Conservation (phyloP, 2,329 filamentous ascomycete genomes). For the Colletotrichum ledebouriae region DNA sequence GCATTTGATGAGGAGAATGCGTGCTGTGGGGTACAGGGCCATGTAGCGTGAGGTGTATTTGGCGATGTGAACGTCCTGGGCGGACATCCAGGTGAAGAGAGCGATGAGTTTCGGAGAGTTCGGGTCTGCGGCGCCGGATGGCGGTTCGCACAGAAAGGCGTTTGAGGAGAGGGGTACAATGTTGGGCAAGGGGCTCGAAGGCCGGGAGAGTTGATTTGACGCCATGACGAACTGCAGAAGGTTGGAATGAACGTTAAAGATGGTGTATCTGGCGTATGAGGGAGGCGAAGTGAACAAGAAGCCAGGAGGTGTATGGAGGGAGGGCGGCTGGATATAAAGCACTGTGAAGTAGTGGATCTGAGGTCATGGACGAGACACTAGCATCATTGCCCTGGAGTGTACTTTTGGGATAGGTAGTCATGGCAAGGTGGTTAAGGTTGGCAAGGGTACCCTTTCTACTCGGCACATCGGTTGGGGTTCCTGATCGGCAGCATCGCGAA, state of each 20-base stretch:
- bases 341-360: slow-evolving; percentile 24
- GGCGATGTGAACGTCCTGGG: slow-evolving; percentile 62
- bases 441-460: slow-evolving; percentile 23
- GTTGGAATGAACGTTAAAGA: not conserved
- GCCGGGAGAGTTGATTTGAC: slow-evolving; percentile 43
- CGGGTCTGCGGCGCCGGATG: slow-evolving; percentile 23
- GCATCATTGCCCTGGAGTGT: slow-evolving; percentile 13
- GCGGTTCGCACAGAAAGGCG: slow-evolving; percentile 54
- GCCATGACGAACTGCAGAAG: slow-evolving; percentile 45
- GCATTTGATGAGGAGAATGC: slow-evolving; percentile 62
- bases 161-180: slow-evolving; percentile 56
- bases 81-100: slow-evolving; percentile 65
- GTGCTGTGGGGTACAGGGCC: slow-evolving; percentile 57
- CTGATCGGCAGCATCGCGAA: slow-evolving; percentile 13
- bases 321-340: slow-evolving; percentile 28
- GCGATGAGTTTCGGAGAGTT: slow-evolving; percentile 61
- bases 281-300: not conserved
- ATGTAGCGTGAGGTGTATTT: slow-evolving; percentile 65
- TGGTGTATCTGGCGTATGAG: not conserved
- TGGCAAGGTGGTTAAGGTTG: slow-evolving; percentile 20
- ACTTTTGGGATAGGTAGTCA: slow-evolving; percentile 28
- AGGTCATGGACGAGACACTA: slow-evolving; percentile 35
- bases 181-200: slow-evolving; percentile 48
- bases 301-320: not conserved
- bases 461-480: slow-evolving; percentile 26